Conservation (phyloP, 371 early-diverging fungal species). For the Catenaria anguillulae region DNA sequence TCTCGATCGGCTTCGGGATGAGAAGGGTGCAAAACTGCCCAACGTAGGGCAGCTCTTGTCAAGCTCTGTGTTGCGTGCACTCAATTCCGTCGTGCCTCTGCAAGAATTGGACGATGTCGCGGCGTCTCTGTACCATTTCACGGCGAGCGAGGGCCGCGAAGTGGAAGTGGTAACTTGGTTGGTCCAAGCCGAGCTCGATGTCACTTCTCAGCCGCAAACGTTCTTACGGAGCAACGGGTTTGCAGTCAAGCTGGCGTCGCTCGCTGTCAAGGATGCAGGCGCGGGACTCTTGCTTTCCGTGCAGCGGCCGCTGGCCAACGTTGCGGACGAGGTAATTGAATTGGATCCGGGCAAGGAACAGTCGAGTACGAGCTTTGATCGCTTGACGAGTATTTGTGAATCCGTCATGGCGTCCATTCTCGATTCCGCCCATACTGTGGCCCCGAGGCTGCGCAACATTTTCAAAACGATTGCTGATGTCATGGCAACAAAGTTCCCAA, state of each 20-base stretch:
- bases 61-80: neutral
- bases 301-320: neutral
- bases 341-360: neutral
- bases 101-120: neutral
- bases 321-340: neutral
- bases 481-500: neutral
- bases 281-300: neutral
- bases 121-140: neutral
- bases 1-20: neutral
- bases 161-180: neutral
- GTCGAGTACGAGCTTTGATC: no score
- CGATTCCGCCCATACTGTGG: neutral
- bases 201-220: neutral
- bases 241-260: neutral
- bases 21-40: neutral
- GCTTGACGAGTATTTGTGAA: neutral
- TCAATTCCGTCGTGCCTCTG: neutral
- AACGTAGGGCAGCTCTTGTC: neutral
- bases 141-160: neutral
- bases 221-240: neutral
- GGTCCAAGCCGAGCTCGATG: neutral
- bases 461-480: neutral
- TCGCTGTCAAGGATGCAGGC: neutral
- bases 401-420: neutral
- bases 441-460: neutral